Evolutionary conservation across 1,139 yeast species (phyloP).

Genomic region (Barnettozyma hawaiiensis): DNA sequence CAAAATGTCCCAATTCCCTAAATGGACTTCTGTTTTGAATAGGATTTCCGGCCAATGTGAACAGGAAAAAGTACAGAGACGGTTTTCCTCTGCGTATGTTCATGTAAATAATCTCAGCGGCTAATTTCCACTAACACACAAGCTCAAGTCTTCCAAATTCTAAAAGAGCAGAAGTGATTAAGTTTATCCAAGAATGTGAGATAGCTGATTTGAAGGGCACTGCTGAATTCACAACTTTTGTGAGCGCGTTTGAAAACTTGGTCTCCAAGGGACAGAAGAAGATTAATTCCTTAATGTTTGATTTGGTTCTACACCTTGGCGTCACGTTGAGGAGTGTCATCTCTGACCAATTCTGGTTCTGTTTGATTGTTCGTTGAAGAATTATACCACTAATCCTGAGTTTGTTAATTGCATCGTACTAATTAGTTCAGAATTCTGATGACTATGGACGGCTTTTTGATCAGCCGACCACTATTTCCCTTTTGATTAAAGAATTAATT

Average conservation of each 20-base stretch:
- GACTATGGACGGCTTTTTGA: conserved; percentile 21
- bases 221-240: conserved; percentile 1
- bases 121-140: conserved; percentile 7
- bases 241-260: conserved; percentile 9
- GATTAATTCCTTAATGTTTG: conserved; percentile 16
- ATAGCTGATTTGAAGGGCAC: conserved; percentile 6
- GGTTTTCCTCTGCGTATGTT: conserved; percentile 1
- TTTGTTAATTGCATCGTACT: background rate
- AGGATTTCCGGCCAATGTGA: background rate
- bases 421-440: conserved; percentile 9
- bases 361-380: conserved; percentile 22
- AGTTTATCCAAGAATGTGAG: conserved; percentile 12
- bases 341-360: conserved; percentile 25
- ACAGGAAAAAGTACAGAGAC: background rate
- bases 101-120: conserved; percentile 10
- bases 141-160: conserved; percentile 9
- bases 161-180: conserved; percentile 8
- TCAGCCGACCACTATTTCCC: conserved; percentile 10
- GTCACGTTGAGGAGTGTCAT: conserved; percentile 15
- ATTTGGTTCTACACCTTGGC: conserved; percentile 24
- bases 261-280: conserved; percentile 11
- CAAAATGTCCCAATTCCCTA: conserved; percentile 1
- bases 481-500: conserved; percentile 12
- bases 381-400: background rate
- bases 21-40: background rate